Evolutionary conservation across 148 eudicot species (phyloP), one percentile per base, ranked within the genome.

Genomic region (Rheum nobile): DNA sequence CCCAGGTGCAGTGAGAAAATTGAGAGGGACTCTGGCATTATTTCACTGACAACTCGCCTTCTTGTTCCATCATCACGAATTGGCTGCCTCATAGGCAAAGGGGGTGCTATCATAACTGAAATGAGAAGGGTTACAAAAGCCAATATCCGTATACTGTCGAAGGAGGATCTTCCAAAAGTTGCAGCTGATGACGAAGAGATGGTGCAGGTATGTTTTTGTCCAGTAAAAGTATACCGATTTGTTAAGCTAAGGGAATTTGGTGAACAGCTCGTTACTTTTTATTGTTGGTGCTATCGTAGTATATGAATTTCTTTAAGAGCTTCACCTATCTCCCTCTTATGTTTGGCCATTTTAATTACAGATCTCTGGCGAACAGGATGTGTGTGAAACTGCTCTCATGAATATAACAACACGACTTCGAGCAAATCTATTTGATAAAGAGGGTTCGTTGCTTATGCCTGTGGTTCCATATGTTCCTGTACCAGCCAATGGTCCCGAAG

Each of bases 61-160:
- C 89, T 95, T 41, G 99, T 95, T 67, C 94, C 93, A 59, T 76
- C 88, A 57, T 84, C 99, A 42, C 87, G 87, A 24, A 85, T 95
- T 80, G 99, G 99, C 35, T 90, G 94, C 79, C 89, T 95, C 46
- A 91, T 95, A 77, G 99, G 99, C 42, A 95, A 91, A 95, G 96
- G 94, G 47, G 99, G 99, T 54, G 76, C 96, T 47, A 95, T 95
- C 34, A 83, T 95, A 67, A 86, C 89, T 54, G 99, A 95, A 77
- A 92, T 92, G 90, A 90, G 99, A 78, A 95, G 78, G 75, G 79
- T 82, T 71, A 95, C 94, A 24, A 95, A 87, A 88, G 96, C 99
- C 70, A 95, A 84, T 82, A 88, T 95, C 22, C 99, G 99, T 72
- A 89, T 95, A 57, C 87, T 92, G 52, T 84, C 97, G 1, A 95